A percentile compares a stretch with the other conserved stretches of the same genome.
phyloP scores from a whole-genome alignment of 2,329 filamentous ascomycete species.

The Nigrospora osmanthi region DNA sequence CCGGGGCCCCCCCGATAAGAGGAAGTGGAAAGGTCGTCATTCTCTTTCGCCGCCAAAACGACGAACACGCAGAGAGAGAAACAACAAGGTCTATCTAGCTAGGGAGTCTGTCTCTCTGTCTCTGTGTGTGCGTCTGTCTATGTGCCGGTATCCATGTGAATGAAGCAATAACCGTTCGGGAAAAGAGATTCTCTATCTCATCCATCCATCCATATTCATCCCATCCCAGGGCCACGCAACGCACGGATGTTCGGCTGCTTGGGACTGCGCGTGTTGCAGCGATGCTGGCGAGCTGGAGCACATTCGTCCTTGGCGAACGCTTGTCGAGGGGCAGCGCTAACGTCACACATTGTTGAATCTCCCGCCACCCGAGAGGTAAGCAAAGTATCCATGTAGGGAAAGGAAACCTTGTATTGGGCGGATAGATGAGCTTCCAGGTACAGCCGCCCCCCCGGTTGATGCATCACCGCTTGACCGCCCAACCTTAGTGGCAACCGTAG shows the following conservation, averaged over 20 bases:
- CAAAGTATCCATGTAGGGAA: no score
- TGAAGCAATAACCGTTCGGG: no score
- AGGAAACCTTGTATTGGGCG: no score
- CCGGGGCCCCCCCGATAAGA: not conserved
- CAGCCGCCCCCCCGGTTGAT: not conserved
- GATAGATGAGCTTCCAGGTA: not conserved
- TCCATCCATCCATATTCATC: not conserved
- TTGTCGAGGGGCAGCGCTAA: slow-evolving; percentile 2
- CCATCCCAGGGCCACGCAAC: not conserved
- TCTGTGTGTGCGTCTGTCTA: no score
- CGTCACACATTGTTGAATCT: not conserved
- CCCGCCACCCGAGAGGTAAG: no score
- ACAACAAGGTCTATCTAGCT: no score
- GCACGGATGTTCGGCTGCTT: not conserved
- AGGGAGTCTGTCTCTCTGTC: no score
- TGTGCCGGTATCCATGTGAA: no score
- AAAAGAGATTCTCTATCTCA: not conserved
- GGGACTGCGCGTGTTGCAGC: not conserved
- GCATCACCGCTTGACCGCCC: not conserved
- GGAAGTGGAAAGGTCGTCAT: no score
- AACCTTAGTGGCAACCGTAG: no score
- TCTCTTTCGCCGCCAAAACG: no score
- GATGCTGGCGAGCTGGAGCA: not conserved
- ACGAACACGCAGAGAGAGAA: no score
- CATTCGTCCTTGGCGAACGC: not conserved